Evolutionary conservation across 768 basidiomycete genomes (phyloP).

Genomic region (Serendipita sp.): DNA sequence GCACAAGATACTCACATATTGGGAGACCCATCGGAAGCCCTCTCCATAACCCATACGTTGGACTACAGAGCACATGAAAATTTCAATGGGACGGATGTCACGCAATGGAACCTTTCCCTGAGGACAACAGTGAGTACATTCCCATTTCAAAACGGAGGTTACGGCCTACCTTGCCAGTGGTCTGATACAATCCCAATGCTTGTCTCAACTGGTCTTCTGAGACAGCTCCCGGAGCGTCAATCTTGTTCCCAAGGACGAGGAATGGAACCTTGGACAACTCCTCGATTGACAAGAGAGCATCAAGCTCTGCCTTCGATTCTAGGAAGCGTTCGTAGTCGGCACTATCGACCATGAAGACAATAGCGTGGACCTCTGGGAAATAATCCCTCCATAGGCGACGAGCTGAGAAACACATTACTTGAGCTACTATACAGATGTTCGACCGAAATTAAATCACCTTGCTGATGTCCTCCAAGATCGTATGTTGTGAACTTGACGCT

Average conservation of each 20-base stretch:
- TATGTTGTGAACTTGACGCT: constrained; percentile 99
- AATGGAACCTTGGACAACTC: constrained; percentile 92
- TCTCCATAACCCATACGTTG: constrained; percentile 98
- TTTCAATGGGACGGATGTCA: constrained; percentile 95
- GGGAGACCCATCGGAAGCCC: constrained; percentile 93
- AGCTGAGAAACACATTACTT: constrained; percentile 29
- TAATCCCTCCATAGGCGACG: constrained; percentile 99
- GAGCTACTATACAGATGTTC: not conserved
- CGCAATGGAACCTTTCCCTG: constrained; percentile 94
- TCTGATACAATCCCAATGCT: constrained; percentile 89
- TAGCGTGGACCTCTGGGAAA: constrained; percentile 98
- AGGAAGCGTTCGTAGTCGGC: constrained; percentile 93
- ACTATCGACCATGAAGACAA: constrained; percentile 94
- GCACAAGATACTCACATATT: constrained; percentile 57
- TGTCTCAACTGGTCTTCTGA: constrained; percentile 95
- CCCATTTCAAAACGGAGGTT: constrained; percentile 6
- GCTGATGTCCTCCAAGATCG: constrained; percentile 94
- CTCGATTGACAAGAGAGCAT: constrained; percentile 89
- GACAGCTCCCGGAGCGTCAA: constrained; percentile 94
- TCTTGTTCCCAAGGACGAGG: constrained; percentile 98
- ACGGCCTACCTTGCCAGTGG: constrained; percentile 86
- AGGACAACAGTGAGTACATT: not conserved
- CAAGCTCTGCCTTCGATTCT: constrained; percentile 94
- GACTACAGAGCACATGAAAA: constrained; percentile 99
- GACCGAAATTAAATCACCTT: constrained; percentile 39